These are phyloP conservation scores for Aspergillus olivimuriae DNA, from an alignment of 495 filamentous ascomycete genomes.

Conservation along the genomic window DNA sequence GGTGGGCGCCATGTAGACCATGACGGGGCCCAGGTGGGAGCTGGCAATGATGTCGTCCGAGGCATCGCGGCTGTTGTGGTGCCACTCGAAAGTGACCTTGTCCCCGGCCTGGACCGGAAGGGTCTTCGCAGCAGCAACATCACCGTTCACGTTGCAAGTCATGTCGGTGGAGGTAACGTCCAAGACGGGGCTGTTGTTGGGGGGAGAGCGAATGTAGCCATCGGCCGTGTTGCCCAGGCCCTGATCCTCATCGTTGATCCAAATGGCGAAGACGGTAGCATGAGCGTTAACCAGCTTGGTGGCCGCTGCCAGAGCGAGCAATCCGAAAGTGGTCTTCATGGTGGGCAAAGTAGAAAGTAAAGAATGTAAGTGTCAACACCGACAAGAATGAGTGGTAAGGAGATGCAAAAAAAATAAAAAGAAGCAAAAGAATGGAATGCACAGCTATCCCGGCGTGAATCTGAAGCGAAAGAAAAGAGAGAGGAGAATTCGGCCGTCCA, in stretches of 20 bases:
- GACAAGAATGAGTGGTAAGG: background rate
- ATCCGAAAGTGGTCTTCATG: constrained; percentile 16
- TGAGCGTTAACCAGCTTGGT: constrained; percentile 17
- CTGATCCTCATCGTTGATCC: constrained; percentile 21
- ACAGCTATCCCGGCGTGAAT: constrained; percentile 8
- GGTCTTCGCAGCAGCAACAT: constrained; percentile 14
- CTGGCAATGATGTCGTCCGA: constrained; percentile 22
- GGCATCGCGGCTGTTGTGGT: constrained; percentile 14
- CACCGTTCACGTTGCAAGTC: constrained; percentile 21
- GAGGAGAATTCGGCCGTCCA: background rate
- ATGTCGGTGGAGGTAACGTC: constrained; percentile 20
- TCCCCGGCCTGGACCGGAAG: constrained; percentile 17
- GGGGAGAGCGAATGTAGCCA: constrained; percentile 18
- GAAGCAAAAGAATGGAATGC: constrained; percentile 4
- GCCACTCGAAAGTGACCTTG: constrained; percentile 23
- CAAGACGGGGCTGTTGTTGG: constrained; percentile 18
- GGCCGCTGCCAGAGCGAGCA: constrained; percentile 23
- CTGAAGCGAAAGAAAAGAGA: constrained; percentile 2
- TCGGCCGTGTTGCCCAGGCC: constrained; percentile 13
- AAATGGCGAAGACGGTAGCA: constrained; percentile 20
- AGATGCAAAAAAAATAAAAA: constrained; percentile 7
- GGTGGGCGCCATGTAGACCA: constrained; percentile 20
- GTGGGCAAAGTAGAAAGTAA: constrained; percentile 2
- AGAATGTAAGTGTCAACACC: constrained; percentile 5
- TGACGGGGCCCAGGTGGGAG: constrained; percentile 17